Evolutionary conservation across 169 alveolate species (phyloP).

Genomic region (Plasmodium vinckei): DNA sequence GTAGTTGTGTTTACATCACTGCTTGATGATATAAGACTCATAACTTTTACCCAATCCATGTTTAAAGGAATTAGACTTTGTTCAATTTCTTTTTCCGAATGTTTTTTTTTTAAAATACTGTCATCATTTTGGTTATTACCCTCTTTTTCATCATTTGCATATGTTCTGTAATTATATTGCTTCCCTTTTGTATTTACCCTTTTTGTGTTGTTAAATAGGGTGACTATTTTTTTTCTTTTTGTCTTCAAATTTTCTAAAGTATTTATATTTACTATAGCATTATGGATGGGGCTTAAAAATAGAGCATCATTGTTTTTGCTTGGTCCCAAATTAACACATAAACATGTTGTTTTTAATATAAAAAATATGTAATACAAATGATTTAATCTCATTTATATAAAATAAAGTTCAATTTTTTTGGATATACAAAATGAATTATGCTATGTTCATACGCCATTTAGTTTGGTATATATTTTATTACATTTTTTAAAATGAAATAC

Average conservation of each 20-base stretch:
- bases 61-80: conserved; percentile 54
- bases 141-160: background rate
- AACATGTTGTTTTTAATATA: background rate
- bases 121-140: conserved; percentile 8
- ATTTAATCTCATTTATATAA: conserved; percentile 4
- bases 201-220: background rate
- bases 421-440: background rate
- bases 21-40: conserved; percentile 45
- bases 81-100: conserved; percentile 37
- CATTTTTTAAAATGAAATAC: too few species aligned
- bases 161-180: background rate
- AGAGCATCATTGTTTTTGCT: background rate
- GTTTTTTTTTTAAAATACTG: conserved; percentile 23
- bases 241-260: background rate
- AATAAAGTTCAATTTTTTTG: background rate
- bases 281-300: background rate
- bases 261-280: background rate
- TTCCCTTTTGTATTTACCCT: background rate
- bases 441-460: too few species aligned
- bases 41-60: conserved; percentile 74
- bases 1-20: conserved; percentile 60
- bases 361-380: conserved; percentile 17
- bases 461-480: too few species aligned
- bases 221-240: background rate
- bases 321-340: background rate